These are phyloP conservation scores for Pilatotrama ljubarskyi DNA, from an alignment of 768 basidiomycete genomes.

Conservation along the genomic window DNA sequence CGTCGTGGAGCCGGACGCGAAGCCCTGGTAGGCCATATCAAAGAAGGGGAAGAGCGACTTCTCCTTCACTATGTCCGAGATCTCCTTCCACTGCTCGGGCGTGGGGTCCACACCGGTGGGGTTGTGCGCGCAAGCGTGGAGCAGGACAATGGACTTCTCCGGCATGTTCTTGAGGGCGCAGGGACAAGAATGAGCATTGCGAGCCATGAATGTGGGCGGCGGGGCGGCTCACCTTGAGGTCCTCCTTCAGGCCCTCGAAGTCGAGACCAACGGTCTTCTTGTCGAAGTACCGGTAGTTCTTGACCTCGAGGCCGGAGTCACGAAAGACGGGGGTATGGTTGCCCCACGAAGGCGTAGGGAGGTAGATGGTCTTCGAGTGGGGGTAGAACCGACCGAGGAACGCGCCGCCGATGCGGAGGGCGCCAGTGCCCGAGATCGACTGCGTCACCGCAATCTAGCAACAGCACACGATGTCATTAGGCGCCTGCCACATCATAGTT, in stretches of 20 bases:
- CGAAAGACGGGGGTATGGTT: conserved; percentile 94
- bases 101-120: conserved; percentile 98
- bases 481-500: not conserved
- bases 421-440: conserved; percentile 97
- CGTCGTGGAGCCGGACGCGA: conserved; percentile 89
- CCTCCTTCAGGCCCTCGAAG: conserved; percentile 86
- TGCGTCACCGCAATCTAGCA: conserved; percentile 81
- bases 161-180: conserved; percentile 53
- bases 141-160: conserved; percentile 78
- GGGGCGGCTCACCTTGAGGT: conserved; percentile 62
- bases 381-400: conserved; percentile 91
- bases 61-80: conserved; percentile 85
- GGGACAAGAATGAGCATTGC: not conserved
- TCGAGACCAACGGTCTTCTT: conserved; percentile 90
- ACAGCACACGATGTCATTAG: conserved; percentile 5
- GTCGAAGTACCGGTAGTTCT: conserved; percentile 92
- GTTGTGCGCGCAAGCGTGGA: conserved; percentile 99
- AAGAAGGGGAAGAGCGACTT: conserved; percentile 96
- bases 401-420: conserved; percentile 90
- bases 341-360: conserved; percentile 95
- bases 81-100: conserved; percentile 85
- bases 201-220: not conserved
- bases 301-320: conserved; percentile 93
- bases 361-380: conserved; percentile 83
- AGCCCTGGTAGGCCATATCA: conserved; percentile 99